Conservation (phyloP, 768 basidiomycete species). For the Calocybe gangraenosa region DNA sequence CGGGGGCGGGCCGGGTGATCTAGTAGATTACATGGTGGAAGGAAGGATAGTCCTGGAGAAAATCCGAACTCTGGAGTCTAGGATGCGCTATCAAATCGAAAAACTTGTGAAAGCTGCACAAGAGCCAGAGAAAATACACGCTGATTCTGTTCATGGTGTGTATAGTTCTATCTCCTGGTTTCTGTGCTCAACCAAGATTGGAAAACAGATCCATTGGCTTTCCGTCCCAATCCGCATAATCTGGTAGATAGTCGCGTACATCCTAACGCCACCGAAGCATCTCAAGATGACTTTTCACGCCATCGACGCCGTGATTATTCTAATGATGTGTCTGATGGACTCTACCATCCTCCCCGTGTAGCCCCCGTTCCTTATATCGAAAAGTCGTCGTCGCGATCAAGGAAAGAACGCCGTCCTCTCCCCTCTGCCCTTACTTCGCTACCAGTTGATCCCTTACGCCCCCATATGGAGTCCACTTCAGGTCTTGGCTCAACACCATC, state of each 20-base stretch:
- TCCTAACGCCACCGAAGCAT: constrained; percentile 11
- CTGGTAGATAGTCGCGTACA: constrained; percentile 43
- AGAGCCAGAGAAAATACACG: constrained; percentile 44
- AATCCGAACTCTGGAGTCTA: constrained; percentile 74
- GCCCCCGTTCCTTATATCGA: constrained; percentile 83
- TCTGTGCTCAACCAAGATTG: background rate
- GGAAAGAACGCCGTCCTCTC: constrained; percentile 48
- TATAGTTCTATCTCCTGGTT: constrained; percentile 2
- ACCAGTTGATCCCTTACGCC: constrained; percentile 64
- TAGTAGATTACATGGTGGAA: constrained; percentile 78
- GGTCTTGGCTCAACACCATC: constrained; percentile 65
- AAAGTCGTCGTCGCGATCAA: constrained; percentile 41
- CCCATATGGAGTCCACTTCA: constrained; percentile 67
- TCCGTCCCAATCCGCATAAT: constrained; percentile 84
- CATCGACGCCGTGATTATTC: background rate
- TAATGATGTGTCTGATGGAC: constrained; percentile 30
- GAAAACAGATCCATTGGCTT: constrained; percentile 80
- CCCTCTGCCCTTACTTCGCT: constrained; percentile 65
- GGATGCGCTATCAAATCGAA: constrained; percentile 94
- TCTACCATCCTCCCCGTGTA: constrained; percentile 84
- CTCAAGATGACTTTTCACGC: background rate
- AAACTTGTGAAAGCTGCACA: constrained; percentile 81
- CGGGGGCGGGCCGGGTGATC: constrained; percentile 62
- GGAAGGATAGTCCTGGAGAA: constrained; percentile 86
- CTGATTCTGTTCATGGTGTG: constrained; percentile 56